Evolutionary conservation across 805 yeast species (phyloP), one percentile per base, ranked within the genome.

Genomic region (Lachancea quebecensis): DNA sequence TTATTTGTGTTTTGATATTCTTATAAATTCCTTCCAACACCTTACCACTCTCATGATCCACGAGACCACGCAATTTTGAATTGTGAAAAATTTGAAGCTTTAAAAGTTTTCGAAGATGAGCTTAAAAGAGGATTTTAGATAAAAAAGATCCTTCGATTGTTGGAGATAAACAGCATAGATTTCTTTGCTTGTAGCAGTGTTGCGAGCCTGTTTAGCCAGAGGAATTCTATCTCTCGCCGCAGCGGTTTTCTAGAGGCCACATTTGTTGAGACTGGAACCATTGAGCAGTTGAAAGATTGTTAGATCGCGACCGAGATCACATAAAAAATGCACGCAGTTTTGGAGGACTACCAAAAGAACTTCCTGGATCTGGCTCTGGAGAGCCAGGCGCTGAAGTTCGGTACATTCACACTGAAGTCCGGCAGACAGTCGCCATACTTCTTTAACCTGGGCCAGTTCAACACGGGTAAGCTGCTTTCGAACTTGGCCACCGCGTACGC

Each of bases 351-450:
- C 62, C 82, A 82, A 62, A 70, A 77, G 48, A 72, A 76, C 57
- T 88, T 91, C 60, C 73, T 91, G 46, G 85, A 88, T 59, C 75
- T 81, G 52, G 95, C 99, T 18, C 71, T 90, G 53, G 86, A 82
- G 55, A 77, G 84, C 45, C 71, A 82, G 54, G 96, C 97, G 12
- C 75, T 91, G 56, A 79, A 82, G 60, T 93, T 91, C 63, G 98
- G 98, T 42, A 66, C 74, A 41, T 91, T 87, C 75, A 88, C 95
- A 11, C 75, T 91, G 64, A 91, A 91, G 66, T 83, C 95, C 1
- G 98, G 98, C 18, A 79, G 99, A 57, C 68, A 71, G 47, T 90
- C 97, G n/a, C 99, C 99, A 41, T 91, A 93, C 67, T 91, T 93
- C 61, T 90, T 91, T 78, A 90, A 90, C 69, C 69, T 88, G 67